These are phyloP conservation scores for Hanseniaspora taiwanica DNA, from an alignment of 805 yeast species.

Conservation along the genomic window DNA sequence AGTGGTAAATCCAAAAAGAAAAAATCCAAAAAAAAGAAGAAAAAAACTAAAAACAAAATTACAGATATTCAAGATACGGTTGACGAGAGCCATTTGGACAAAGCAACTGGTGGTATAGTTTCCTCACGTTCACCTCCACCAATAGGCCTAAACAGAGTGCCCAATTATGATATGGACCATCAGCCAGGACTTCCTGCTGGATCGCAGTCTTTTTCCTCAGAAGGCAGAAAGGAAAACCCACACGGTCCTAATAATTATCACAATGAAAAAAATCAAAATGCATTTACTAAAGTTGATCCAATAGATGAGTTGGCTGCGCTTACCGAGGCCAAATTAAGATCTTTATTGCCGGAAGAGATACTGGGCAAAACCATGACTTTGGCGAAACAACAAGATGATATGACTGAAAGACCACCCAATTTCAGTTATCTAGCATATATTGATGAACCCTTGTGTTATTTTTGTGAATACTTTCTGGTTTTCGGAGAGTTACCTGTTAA, in stretches of 20 bases:
- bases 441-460: constrained; percentile 27
- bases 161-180: too few relatives aligned
- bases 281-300: constrained; percentile 2
- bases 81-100: not conserved
- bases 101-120: too few relatives aligned
- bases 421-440: constrained; percentile 14
- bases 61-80: not conserved
- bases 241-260: constrained; percentile 1
- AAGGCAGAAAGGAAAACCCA: not conserved
- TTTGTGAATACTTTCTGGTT: constrained; percentile 40
- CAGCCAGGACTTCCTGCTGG: too few relatives aligned
- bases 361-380: not conserved
- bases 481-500: constrained; percentile 38
- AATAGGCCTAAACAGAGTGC: too few relatives aligned
- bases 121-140: too few relatives aligned
- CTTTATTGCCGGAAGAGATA: not conserved
- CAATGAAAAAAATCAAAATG: constrained; percentile 2
- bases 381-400: not conserved
- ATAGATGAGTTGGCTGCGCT: not conserved
- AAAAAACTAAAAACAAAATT: not conserved
- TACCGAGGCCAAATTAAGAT: not conserved
- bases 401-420: constrained; percentile 11
- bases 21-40: constrained; percentile 1
- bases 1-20: constrained; percentile 5
- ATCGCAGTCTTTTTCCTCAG: not conserved